phyloP scores from a whole-genome alignment of 352 stramenopile species.

The Phytophthora agathidicida region DNA sequence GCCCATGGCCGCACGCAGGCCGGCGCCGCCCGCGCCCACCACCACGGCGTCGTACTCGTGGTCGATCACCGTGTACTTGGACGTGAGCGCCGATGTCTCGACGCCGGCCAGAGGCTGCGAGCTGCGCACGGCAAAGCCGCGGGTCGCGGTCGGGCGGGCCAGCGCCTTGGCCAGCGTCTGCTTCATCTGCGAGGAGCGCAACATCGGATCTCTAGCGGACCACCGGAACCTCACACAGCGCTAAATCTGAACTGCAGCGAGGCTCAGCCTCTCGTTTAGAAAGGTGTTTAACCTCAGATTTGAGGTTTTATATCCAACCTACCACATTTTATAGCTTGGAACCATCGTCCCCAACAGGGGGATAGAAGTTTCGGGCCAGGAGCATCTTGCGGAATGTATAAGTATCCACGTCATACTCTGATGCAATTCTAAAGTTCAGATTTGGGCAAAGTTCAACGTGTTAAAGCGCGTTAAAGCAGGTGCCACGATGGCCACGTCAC shows the following conservation, averaged over 20 bases:
- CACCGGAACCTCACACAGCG: slow-evolving; percentile 19
- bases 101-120: slow-evolving; percentile 30
- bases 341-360: too few species aligned
- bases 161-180: slow-evolving; percentile 20
- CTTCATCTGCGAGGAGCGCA: slow-evolving; percentile 33
- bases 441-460: slow-evolving; percentile 15
- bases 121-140: slow-evolving; percentile 33
- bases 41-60: slow-evolving; percentile 97
- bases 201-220: slow-evolving; percentile 23
- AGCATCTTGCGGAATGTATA: too few species aligned
- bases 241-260: slow-evolving; percentile 20
- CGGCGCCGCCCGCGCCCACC: slow-evolving; percentile 94
- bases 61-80: slow-evolving; percentile 89
- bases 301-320: slow-evolving; percentile 2
- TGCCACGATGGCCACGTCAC: slow-evolving; percentile 1
- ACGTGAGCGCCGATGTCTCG: slow-evolving; percentile 44
- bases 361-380: too few species aligned
- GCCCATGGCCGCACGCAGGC: slow-evolving; percentile 94
- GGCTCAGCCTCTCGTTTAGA: neutral
- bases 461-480: neutral
- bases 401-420: too few species aligned
- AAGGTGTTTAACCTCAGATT: neutral
- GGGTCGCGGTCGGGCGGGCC: slow-evolving; percentile 10
- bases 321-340: too few species aligned
- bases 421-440: too few species aligned